phyloP scores from a whole-genome alignment of 176 grass and related monocot genomes.

The Dendrocalamus sinicus region DNA sequence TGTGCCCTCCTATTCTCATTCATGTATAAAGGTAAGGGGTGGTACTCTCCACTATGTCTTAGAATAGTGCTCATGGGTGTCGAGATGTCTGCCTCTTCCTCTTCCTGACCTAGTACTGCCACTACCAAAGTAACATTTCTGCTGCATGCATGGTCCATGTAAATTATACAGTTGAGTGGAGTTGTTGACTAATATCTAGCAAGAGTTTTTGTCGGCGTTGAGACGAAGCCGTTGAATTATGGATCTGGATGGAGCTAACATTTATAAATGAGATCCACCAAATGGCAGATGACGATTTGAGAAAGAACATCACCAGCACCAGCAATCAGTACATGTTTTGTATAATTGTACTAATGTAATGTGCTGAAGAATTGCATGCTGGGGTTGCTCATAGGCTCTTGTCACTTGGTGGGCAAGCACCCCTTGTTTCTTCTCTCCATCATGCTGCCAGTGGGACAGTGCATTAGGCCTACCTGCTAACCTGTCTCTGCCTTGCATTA shows the following conservation, averaged over 20 bases:
- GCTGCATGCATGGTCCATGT: conserved; percentile 20
- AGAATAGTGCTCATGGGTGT: conserved; percentile 31
- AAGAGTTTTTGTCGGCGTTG: not conserved
- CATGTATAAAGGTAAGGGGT: conserved; percentile 31
- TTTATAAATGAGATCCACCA: conserved; percentile 18
- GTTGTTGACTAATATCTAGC: conserved; percentile 21
- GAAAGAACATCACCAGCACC: not conserved
- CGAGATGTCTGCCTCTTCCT: conserved; percentile 43
- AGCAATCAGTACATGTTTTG: conserved; percentile 3
- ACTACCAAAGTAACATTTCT: conserved; percentile 8
- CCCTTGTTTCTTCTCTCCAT: conserved; percentile 12
- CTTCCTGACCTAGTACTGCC: conserved; percentile 29
- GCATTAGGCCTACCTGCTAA: conserved; percentile 58
- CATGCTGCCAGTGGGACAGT: conserved; percentile 40
- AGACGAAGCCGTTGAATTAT: not conserved
- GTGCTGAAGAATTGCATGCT: not conserved
- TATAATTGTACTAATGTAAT: not conserved
- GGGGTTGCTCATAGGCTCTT: conserved; percentile 39
- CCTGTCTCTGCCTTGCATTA: conserved; percentile 45
- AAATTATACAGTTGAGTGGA: not conserved
- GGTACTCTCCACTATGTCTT: conserved; percentile 37
- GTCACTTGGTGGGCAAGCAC: conserved; percentile 48
- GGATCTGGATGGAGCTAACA: conserved; percentile 5
- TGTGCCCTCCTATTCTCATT: conserved; percentile 45
- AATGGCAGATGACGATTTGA: conserved; percentile 32